Percentiles rank a stretch among this genome's conserved stretches.
Evolutionary conservation across 1,284 basidiomycete species (phyloP).

Genomic region (Leccinum fallax): DNA sequence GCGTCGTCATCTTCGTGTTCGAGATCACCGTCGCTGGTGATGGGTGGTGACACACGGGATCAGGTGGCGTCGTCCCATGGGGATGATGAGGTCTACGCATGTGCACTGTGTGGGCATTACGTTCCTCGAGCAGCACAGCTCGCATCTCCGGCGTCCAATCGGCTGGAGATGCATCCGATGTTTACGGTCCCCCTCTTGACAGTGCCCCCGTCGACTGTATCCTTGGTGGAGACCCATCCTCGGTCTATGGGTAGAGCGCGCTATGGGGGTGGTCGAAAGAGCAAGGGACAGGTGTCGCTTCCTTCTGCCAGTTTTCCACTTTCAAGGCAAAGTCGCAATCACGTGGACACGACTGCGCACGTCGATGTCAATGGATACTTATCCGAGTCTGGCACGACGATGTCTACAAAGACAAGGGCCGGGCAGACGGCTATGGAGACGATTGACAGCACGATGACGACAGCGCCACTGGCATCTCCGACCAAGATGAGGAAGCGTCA

Average conservation of each 20-base stretch:
- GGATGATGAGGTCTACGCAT: slow-evolving; percentile 4
- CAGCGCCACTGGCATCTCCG: background rate
- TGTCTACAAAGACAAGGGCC: background rate
- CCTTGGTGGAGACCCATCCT: background rate
- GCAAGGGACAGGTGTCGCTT: background rate
- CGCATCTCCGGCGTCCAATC: background rate
- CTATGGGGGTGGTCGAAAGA: background rate
- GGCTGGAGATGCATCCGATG: slow-evolving; percentile 30
- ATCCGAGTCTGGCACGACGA: background rate
- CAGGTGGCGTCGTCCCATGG: background rate
- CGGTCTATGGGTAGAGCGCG: background rate
- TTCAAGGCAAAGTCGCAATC: background rate
- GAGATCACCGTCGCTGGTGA: slow-evolving; percentile 10
- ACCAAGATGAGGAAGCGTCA: slow-evolving; percentile 5
- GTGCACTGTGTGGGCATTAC: slow-evolving; percentile 23
- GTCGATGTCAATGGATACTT: background rate
- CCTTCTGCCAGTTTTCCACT: background rate
- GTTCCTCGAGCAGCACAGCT: slow-evolving; percentile 1
- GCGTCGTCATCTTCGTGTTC: slow-evolving; percentile 17
- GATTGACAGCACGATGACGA: background rate
- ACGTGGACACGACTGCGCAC: background rate
- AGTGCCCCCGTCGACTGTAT: slow-evolving; percentile 13
- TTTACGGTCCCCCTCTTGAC: slow-evolving; percentile 33
- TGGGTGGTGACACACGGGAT: slow-evolving; percentile 6
- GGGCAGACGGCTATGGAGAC: background rate